Percentiles rank a stretch among this genome's conserved stretches.
phyloP scores from a whole-genome alignment of 768 basidiomycete genomes.

The Boletus sp. region DNA sequence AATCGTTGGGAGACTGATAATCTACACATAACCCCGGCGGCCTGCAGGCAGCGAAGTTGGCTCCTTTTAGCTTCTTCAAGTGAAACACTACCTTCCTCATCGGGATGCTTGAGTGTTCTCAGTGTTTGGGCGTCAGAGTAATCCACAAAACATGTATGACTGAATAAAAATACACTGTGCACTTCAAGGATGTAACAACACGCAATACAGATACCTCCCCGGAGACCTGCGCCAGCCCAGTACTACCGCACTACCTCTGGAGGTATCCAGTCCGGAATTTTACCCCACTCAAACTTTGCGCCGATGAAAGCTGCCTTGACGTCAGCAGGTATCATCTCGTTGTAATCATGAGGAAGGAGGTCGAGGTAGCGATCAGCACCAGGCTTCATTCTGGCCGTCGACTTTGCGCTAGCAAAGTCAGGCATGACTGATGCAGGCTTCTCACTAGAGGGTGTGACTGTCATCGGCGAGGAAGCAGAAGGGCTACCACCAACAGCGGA shows the following conservation, averaged over 20 bases:
- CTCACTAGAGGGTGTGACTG: conserved; percentile 17
- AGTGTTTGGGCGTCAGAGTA: neutral
- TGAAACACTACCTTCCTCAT: conserved; percentile 12
- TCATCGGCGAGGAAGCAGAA: conserved; percentile 29
- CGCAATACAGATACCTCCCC: neutral
- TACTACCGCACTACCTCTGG: conserved; percentile 54
- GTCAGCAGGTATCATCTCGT: conserved; percentile 46
- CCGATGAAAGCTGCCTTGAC: conserved; percentile 52
- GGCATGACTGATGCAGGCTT: conserved; percentile 25
- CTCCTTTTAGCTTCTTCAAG: neutral
- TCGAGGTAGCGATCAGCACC: conserved; percentile 53
- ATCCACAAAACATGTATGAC: neutral
- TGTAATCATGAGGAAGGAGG: conserved; percentile 58
- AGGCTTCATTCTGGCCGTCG: conserved; percentile 36
- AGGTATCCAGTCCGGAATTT: conserved; percentile 73
- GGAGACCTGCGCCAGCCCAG: neutral
- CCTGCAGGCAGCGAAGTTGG: neutral
- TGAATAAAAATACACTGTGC: conserved; percentile 4
- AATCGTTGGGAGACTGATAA: conserved; percentile 14
- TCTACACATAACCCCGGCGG: neutral
- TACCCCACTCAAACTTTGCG: conserved; percentile 63
- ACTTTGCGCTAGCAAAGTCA: conserved; percentile 35
- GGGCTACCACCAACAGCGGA: conserved; percentile 22
- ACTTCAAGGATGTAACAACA: neutral
- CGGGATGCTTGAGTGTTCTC: neutral